Percentiles rank a stretch among this genome's conserved stretches.
Conservation (phyloP, 495 filamentous ascomycete genomes). For the Staphylotrichum longicolle region DNA sequence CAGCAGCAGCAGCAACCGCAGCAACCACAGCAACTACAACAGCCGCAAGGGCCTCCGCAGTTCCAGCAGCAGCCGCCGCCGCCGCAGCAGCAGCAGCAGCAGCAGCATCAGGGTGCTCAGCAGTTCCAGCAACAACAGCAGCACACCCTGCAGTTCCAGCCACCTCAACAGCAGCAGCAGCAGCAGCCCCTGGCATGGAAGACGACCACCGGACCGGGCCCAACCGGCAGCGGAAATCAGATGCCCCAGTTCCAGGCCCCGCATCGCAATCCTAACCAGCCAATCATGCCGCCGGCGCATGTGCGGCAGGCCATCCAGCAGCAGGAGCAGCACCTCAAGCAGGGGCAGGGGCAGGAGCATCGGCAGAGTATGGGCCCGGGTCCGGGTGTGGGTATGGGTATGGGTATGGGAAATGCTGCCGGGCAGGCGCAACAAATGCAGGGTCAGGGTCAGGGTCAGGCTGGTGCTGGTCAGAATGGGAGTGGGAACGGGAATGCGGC, state of each 20-base stretch:
- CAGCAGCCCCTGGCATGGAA: not conserved
- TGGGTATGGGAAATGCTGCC: no score
- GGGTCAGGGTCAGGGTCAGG: not conserved
- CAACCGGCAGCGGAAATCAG: not conserved
- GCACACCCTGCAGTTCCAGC: conserved; percentile 3
- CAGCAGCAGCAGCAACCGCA: conserved; percentile 10
- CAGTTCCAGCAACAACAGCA: conserved; percentile 3
- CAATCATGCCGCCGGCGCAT: conserved; percentile 9
- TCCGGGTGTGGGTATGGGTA: no score
- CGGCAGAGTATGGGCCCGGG: not conserved
- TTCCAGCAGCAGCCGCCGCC: no score
- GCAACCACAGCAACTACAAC: not conserved
- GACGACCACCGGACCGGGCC: not conserved
- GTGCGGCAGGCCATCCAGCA: conserved; percentile 12
- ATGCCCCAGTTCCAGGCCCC: conserved; percentile 1
- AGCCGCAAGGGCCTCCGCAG: no score
- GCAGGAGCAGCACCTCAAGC: not conserved
- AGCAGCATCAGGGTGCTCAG: not conserved
- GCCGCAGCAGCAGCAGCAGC: no score
- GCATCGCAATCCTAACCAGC: not conserved
- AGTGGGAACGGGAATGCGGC: not conserved
- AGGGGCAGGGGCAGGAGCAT: not conserved
- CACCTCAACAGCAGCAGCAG: conserved; percentile 7
- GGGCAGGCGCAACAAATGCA: not conserved
- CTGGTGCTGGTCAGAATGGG: not conserved